A percentile compares a stretch with the other conserved stretches of the same genome.
phyloP scores from a whole-genome alignment of 768 basidiomycete genomes.

The Galerina sulciceps region DNA sequence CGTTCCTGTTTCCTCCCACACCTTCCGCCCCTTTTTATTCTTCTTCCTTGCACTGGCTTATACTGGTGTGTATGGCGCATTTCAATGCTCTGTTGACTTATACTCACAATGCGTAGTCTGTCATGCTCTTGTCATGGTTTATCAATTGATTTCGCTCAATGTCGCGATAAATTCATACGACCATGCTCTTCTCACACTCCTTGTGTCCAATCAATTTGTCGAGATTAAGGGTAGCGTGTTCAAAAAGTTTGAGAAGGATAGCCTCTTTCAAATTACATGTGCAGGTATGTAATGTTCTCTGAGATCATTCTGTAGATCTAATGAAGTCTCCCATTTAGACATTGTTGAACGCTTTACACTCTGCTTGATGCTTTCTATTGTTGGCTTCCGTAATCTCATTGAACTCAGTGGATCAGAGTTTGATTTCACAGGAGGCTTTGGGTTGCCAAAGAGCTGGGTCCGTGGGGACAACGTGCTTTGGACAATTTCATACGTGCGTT shows the following conservation, averaged over 20 bases:
- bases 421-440: conserved; percentile 72
- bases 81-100: not conserved
- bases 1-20: conserved; percentile 61
- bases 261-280: conserved; percentile 97
- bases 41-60: conserved; percentile 84
- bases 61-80: conserved; percentile 59
- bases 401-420: conserved; percentile 93
- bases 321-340: conserved; percentile 50
- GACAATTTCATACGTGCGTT: conserved; percentile 87
- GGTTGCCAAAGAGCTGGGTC: conserved; percentile 83
- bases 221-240: conserved; percentile 99
- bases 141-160: conserved; percentile 92
- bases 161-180: conserved; percentile 99
- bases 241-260: conserved; percentile 99
- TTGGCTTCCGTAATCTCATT: conserved; percentile 93
- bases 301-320: not conserved
- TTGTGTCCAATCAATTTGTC: conserved; percentile 98
- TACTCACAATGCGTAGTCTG: conserved; percentile 54
- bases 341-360: conserved; percentile 98
- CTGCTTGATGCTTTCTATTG: conserved; percentile 85
- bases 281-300: conserved; percentile 62
- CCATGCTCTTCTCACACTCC: conserved; percentile 89
- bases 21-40: conserved; percentile 81
- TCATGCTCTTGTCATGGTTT: conserved; percentile 94
- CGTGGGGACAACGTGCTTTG: conserved; percentile 78